These are phyloP conservation scores for Petunia axillaris DNA, from an alignment of 257 asterid species.

Conservation along the genomic window DNA sequence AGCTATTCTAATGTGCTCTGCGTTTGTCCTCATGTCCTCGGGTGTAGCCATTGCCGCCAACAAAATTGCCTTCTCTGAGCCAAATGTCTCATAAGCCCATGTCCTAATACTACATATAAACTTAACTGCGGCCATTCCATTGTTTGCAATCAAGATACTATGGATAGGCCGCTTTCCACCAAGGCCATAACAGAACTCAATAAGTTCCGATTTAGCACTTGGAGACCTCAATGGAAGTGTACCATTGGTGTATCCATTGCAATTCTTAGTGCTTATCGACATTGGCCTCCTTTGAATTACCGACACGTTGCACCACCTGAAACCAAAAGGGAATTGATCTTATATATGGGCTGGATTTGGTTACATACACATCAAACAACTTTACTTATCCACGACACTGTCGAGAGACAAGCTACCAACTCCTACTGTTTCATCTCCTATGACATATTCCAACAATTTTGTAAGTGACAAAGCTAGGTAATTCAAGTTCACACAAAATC, in stretches of 20 bases:
- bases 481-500: no score
- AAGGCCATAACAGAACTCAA: conserved; percentile 76
- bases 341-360: background rate
- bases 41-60: conserved; percentile 99
- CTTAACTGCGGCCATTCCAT: conserved; percentile 99
- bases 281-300: conserved; percentile 83
- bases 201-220: conserved; percentile 56
- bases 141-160: conserved; percentile 94
- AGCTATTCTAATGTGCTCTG: conserved; percentile 98
- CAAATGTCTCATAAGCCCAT: conserved; percentile 98
- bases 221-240: conserved; percentile 68
- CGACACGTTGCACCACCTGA: conserved; percentile 73
- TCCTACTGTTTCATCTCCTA: no score
- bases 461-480: no score
- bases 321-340: conserved; percentile 10
- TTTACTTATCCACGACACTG: no score
- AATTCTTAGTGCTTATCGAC: conserved; percentile 36
- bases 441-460: no score
- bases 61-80: conserved; percentile 92
- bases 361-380: no score
- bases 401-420: no score
- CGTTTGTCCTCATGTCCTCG: conserved; percentile 98
- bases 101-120: conserved; percentile 93
- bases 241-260: conserved; percentile 62
- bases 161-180: conserved; percentile 84